These are phyloP conservation scores for Parietichytrium sp. DNA, from an alignment of 108 stramenopile genomes.

Conservation along the genomic window DNA sequence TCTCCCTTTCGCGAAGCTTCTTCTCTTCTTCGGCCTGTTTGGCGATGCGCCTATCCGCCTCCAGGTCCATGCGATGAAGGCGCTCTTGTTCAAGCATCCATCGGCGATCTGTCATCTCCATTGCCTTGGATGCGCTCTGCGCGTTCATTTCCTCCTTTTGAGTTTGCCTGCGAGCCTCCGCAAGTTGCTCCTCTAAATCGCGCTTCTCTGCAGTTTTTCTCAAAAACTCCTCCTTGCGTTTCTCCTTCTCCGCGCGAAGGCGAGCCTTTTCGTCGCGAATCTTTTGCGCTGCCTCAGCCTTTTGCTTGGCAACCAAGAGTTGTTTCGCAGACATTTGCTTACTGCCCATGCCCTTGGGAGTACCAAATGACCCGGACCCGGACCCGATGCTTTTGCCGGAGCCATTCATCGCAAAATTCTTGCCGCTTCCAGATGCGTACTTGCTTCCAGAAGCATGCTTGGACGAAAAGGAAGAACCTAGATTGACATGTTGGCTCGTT, in stretches of 20 bases:
- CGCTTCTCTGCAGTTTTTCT: background rate
- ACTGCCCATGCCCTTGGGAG: too few species aligned
- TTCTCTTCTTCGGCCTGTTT: background rate
- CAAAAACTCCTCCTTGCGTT: constrained; percentile 14
- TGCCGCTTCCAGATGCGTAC: too few species aligned
- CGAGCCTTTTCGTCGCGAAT: constrained; percentile 30
- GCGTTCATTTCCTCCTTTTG: background rate
- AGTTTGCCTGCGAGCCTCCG: background rate
- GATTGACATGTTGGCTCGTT: too few species aligned
- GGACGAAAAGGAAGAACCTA: too few species aligned
- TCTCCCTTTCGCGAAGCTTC: background rate
- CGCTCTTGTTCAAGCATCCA: constrained; percentile 35
- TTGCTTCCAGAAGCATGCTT: too few species aligned
- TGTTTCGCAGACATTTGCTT: constrained; percentile 14
- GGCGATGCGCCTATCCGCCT: background rate
- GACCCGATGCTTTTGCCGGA: too few species aligned
- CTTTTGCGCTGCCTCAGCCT: constrained; percentile 8
- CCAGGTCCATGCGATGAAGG: constrained; percentile 11
- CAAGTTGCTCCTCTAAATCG: background rate
- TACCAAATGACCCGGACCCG: too few species aligned
- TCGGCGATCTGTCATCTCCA: background rate
- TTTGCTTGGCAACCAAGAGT: background rate
- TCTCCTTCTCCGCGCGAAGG: constrained; percentile 23
- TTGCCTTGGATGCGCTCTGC: background rate
- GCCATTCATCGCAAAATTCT: too few species aligned